Evolutionary conservation across 2,329 filamentous ascomycete genomes (phyloP).

Genomic region (Sporothrix pseudoabietina): DNA sequence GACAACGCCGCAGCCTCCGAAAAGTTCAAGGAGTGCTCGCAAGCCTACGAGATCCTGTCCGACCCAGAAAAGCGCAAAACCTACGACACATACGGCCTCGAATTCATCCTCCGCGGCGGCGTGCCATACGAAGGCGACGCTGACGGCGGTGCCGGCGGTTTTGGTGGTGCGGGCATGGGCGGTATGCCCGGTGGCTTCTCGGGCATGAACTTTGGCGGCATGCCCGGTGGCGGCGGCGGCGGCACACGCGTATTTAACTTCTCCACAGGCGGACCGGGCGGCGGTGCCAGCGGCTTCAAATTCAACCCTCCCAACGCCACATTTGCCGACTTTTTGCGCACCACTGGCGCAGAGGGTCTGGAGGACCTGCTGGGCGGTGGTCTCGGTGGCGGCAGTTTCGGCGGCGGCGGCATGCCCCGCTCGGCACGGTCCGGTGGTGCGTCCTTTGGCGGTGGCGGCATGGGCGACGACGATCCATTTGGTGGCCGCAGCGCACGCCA

Average conservation of each 20-base stretch:
- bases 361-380: constrained; percentile 52
- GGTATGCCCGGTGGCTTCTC: constrained; percentile 51
- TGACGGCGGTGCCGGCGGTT: constrained; percentile 41
- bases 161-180: constrained; percentile 63
- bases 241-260: constrained; percentile 65
- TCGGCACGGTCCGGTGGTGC: not conserved
- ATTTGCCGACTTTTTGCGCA: constrained; percentile 79
- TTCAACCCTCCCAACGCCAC: constrained; percentile 84
- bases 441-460: constrained; percentile 34
- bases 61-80: constrained; percentile 95
- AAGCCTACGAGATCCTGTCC: constrained; percentile 96
- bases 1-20: constrained; percentile 81
- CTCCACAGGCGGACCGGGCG: constrained; percentile 48
- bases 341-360: constrained; percentile 50
- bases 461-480: constrained; percentile 33
- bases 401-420: constrained; percentile 31
- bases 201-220: constrained; percentile 38
- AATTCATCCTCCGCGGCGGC: constrained; percentile 84
- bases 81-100: constrained; percentile 93
- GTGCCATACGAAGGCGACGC: constrained; percentile 52
- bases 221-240: constrained; percentile 59
- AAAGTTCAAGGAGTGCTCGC: constrained; percentile 97
- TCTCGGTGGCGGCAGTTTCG: constrained; percentile 45
- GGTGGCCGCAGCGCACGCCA: constrained; percentile 45
- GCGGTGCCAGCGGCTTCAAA: constrained; percentile 66